Conservation (phyloP, 1,139 yeast genomes). For the Geotrichum candidum region DNA sequence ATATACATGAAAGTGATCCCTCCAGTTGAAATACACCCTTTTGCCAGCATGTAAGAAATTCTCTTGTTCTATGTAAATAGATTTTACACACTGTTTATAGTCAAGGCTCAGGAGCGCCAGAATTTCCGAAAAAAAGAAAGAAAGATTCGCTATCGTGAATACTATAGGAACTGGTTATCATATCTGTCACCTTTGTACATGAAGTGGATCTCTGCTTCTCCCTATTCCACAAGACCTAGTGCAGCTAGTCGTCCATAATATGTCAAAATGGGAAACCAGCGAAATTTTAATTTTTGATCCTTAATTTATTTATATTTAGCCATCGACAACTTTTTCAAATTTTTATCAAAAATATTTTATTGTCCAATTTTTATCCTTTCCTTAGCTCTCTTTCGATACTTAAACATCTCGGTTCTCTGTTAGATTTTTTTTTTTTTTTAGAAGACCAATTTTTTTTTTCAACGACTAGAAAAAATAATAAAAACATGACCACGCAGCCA, state of each 20-base stretch:
- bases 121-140: too few relatives aligned
- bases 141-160: too few relatives aligned
- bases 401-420: neutral
- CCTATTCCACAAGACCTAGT: neutral
- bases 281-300: neutral
- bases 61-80: too few relatives aligned
- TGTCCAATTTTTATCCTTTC: neutral
- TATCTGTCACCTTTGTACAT: too few relatives aligned
- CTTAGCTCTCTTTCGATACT: neutral
- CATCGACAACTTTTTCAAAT: neutral
- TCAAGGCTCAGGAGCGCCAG: too few relatives aligned
- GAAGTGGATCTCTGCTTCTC: neutral
- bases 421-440: neutral
- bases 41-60: too few relatives aligned
- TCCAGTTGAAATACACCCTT: too few relatives aligned
- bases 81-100: too few relatives aligned
- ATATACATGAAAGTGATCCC: too few relatives aligned
- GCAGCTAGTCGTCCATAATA: neutral
- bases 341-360: neutral
- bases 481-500: conserved; percentile 17
- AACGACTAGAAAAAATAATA: neutral
- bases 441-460: neutral
- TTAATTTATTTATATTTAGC: neutral
- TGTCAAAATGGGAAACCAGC: neutral
- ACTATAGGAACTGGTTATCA: too few relatives aligned